phyloP scores from a whole-genome alignment of 2,329 filamentous ascomycete species.

The Colletotrichum karsti region DNA sequence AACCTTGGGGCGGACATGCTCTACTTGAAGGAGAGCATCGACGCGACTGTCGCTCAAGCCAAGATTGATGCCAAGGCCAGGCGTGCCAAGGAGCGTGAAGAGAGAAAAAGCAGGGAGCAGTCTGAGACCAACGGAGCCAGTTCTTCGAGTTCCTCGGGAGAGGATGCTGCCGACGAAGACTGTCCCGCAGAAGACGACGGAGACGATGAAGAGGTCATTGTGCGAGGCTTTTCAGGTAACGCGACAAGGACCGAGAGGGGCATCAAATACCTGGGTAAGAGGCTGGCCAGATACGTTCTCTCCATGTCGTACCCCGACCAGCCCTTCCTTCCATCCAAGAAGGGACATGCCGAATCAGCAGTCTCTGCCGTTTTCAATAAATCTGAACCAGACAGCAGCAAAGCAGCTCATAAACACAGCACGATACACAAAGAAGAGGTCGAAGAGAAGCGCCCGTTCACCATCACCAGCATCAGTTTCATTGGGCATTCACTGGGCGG shows the following conservation, averaged over 20 bases:
- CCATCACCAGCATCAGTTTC: slow-evolving; percentile 94
- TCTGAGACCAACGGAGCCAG: slow-evolving; percentile 1
- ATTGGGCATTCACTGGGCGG: slow-evolving; percentile 92
- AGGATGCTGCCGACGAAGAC: background rate
- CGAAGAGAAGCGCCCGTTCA: slow-evolving; percentile 68
- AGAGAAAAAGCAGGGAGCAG: slow-evolving; percentile 31
- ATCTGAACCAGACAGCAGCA: slow-evolving; percentile 46
- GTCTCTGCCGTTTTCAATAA: slow-evolving; percentile 40
- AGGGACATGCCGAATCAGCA: slow-evolving; percentile 53
- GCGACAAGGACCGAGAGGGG: slow-evolving; percentile 91
- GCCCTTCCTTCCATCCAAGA: slow-evolving; percentile 76
- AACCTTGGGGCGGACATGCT: slow-evolving; percentile 97
- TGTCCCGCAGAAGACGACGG: slow-evolving; percentile 35
- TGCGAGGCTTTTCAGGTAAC: slow-evolving; percentile 90
- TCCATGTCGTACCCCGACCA: slow-evolving; percentile 94
- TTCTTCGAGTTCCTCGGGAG: background rate
- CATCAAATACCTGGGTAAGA: slow-evolving; percentile 96
- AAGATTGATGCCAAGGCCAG: slow-evolving; percentile 73
- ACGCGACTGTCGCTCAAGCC: slow-evolving; percentile 80
- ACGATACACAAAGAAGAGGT: slow-evolving; percentile 57
- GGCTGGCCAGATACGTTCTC: slow-evolving; percentile 90
- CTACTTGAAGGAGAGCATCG: slow-evolving; percentile 96
- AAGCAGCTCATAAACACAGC: slow-evolving; percentile 68
- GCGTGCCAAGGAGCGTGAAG: slow-evolving; percentile 57
- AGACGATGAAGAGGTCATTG: slow-evolving; percentile 83